These are phyloP conservation scores for Candolleomyces aberdarensis DNA, from an alignment of 768 basidiomycete species.

Conservation along the genomic window DNA sequence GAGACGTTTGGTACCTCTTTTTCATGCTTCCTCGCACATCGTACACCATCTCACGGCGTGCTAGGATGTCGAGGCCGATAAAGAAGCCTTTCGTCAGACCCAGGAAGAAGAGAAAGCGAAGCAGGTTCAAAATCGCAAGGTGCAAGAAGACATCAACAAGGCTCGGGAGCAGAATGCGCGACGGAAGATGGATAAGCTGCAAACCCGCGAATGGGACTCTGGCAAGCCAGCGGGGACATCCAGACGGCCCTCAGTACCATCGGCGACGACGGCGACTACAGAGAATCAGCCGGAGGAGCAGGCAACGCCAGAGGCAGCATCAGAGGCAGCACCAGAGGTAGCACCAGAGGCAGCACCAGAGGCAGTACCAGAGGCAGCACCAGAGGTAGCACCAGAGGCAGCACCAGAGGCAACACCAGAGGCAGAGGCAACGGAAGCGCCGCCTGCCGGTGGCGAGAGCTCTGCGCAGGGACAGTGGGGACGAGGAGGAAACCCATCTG, in stretches of 20 bases:
- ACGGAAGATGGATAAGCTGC: slow-evolving; percentile 78
- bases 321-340: too few relatives aligned
- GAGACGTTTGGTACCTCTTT: slow-evolving; percentile 49
- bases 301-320: too few relatives aligned
- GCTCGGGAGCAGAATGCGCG: slow-evolving; percentile 77
- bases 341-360: too few relatives aligned
- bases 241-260: background rate
- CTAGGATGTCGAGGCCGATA: slow-evolving; percentile 80
- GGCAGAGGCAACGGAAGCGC: background rate
- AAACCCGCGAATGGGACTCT: slow-evolving; percentile 82
- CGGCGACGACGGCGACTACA: too few relatives aligned
- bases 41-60: slow-evolving; percentile 1
- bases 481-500: slow-evolving; percentile 6
- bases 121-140: slow-evolving; percentile 54
- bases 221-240: slow-evolving; percentile 45
- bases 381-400: background rate
- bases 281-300: too few relatives aligned
- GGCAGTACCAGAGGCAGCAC: background rate
- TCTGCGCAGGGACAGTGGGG: slow-evolving; percentile 3
- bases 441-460: background rate
- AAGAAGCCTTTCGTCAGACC: slow-evolving; percentile 71
- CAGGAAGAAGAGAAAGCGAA: slow-evolving; percentile 63
- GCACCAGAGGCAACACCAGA: background rate
- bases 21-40: background rate
- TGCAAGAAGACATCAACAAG: slow-evolving; percentile 66